Evolutionary conservation across 441 rosid genomes (phyloP).

Genomic region (Bruguiera hainesii): DNA sequence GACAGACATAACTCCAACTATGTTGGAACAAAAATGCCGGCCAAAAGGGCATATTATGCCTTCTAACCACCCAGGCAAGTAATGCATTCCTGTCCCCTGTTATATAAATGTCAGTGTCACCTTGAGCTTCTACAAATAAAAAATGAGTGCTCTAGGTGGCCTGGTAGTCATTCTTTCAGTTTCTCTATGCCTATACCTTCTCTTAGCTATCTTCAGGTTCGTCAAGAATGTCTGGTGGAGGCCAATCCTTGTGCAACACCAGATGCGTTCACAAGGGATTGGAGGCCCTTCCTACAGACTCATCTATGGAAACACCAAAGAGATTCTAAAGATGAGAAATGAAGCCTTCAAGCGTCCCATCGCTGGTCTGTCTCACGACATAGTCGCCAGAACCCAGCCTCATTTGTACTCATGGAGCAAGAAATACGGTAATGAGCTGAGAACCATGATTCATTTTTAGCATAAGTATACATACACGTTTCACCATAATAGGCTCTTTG

Average conservation of each 20-base stretch:
- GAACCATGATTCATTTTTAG: too few species aligned
- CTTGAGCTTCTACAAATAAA: too few species aligned
- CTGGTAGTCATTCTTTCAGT: not conserved
- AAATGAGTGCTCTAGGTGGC: not conserved
- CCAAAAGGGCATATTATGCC: too few species aligned
- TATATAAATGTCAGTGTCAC: too few species aligned
- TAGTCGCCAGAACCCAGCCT: slow-evolving; percentile 26
- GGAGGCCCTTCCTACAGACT: slow-evolving; percentile 38
- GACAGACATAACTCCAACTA: too few species aligned
- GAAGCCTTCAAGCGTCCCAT: slow-evolving; percentile 28
- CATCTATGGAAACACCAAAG: slow-evolving; percentile 33
- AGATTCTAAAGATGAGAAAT: slow-evolving; percentile 25
- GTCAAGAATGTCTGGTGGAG: slow-evolving; percentile 33
- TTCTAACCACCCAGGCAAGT: too few species aligned
- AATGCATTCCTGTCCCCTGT: too few species aligned
- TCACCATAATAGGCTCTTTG: not conserved
- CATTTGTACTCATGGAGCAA: slow-evolving; percentile 26
- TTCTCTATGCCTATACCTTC: slow-evolving; percentile 12
- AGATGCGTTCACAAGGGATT: slow-evolving; percentile 31
- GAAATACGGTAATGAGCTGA: slow-evolving; percentile 22
- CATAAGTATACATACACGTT: too few species aligned
- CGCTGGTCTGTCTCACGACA: slow-evolving; percentile 25
- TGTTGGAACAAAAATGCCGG: too few species aligned
- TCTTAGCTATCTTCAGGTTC: slow-evolving; percentile 17
- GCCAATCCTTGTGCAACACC: slow-evolving; percentile 21